phyloP scores from a whole-genome alignment of 2,329 filamentous ascomycete genomes.

The Emericellopsis cladophorae region DNA sequence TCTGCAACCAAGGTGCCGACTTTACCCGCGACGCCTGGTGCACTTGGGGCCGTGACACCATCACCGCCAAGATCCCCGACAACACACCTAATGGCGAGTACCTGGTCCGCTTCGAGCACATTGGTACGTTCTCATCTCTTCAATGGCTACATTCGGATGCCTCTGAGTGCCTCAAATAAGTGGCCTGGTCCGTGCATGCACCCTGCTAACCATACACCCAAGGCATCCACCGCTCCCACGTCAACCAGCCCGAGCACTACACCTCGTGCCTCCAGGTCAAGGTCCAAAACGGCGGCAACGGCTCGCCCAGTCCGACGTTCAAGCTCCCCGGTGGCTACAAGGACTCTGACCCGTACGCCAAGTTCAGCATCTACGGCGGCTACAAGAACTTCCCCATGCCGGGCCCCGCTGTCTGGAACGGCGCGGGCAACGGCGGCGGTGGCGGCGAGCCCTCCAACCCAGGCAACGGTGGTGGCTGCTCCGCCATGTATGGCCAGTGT shows the following conservation, averaged over 20 bases:
- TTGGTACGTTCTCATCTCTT: conserved; percentile 7
- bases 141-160: too few species aligned
- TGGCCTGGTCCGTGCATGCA: too few species aligned
- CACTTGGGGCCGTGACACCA: conserved; percentile 8
- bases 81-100: conserved; percentile 22
- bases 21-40: conserved; percentile 11
- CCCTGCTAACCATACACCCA: too few species aligned
- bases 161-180: too few species aligned
- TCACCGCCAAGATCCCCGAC: conserved; percentile 19
- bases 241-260: conserved; percentile 10
- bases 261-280: conserved; percentile 9
- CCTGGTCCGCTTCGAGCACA: conserved; percentile 20
- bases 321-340: conserved; percentile 17
- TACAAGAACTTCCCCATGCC: conserved; percentile 8
- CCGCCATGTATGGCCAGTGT: conserved; percentile 17
- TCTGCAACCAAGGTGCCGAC: conserved; percentile 7
- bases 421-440: background rate
- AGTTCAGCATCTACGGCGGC: conserved; percentile 10
- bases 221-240: conserved; percentile 10
- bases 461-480: background rate
- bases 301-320: conserved; percentile 9
- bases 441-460: background rate
- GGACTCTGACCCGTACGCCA: conserved; percentile 9
- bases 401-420: conserved; percentile 8
- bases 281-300: conserved; percentile 7